Base-by-base conservation (phyloP, 1,284 basidiomycete species). In the Heterobasidion parviporum region DNA sequence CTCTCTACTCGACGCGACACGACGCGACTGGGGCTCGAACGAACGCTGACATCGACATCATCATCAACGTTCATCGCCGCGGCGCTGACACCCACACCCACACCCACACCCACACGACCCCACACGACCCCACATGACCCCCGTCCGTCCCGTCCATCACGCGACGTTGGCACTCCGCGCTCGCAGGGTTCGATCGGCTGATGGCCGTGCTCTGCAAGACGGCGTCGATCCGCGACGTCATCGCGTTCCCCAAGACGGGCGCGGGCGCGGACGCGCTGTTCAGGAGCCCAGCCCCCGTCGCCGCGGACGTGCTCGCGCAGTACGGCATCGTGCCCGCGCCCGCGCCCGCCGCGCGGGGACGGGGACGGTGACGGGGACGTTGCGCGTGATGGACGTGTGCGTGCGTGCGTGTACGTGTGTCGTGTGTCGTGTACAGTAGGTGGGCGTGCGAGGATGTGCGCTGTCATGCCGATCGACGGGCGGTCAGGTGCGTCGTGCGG, bases 161-260 rank as follows among this genome's bases (percentile, higher is more conserved):
- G 26, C 47, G 32, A 26, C 26, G 26, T 26, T 26, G 26, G 5
- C 26, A 5, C 26, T 3, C 2, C 26, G 26, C 26, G 26, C 26
- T 3, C 26, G 26, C 26, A 93, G 92, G 95, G 41, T 92, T 98
- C 63, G 95, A 98, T 75, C 83, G 94, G 44, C 75, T 98, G 60
- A 88, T 97, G 81, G 81, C 93, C 15, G 92, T 96, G 61, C 78
- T 98, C 2, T 94, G 91, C 73, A 83, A 85, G 59, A 81, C 91
- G 1, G 78, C 82, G 57, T 89, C 88, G 33, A 98, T 98, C 62
- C 79, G 93, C 58, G 94, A 98, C 67, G 94, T 98, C 61, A 97
- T 98, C 62, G 94, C 94, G 8, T 98, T 98, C 75, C 94, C 94
- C 4, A 98, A 98, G 75, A 89, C 89, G 7, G 82, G 82, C 20